phyloP scores from a whole-genome alignment of 2,329 filamentous ascomycete species.

The Nemania sp. region DNA sequence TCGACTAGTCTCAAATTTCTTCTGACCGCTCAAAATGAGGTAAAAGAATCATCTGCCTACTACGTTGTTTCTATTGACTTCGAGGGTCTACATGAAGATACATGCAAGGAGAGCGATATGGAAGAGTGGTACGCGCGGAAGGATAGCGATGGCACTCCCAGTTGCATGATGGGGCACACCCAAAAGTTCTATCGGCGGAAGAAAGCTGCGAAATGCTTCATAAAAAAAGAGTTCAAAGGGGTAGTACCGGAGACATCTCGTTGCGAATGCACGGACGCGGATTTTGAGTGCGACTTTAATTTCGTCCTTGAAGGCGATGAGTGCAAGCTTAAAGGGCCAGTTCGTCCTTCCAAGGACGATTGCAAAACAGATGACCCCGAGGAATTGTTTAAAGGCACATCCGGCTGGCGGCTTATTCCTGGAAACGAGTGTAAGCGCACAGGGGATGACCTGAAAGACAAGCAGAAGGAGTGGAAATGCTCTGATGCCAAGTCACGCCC shows the following conservation, averaged over 20 bases:
- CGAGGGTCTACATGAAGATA: constrained; percentile 74
- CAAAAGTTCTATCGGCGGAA: constrained; percentile 86
- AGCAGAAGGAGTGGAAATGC: constrained; percentile 76
- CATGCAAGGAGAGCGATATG: constrained; percentile 78
- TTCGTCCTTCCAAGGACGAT: constrained; percentile 70
- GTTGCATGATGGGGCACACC: constrained; percentile 94
- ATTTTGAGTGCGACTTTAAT: constrained; percentile 98
- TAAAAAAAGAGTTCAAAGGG: constrained; percentile 84
- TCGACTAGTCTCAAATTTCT: constrained; percentile 93
- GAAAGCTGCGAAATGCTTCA: constrained; percentile 84
- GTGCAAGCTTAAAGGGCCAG: constrained; percentile 67
- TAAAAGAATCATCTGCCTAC: constrained; percentile 55
- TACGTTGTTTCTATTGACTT: constrained; percentile 83
- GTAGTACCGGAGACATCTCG: constrained; percentile 69
- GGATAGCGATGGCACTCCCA: constrained; percentile 77
- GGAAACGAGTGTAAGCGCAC: constrained; percentile 73
- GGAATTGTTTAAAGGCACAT: constrained; percentile 80
- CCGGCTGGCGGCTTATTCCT: constrained; percentile 90
- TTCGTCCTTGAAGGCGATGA: constrained; percentile 72
- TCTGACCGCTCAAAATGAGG: constrained; percentile 67
- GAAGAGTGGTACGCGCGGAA: constrained; percentile 87
- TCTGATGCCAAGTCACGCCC: constrained; percentile 59
- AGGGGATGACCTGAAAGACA: constrained; percentile 67
- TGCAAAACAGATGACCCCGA: constrained; percentile 69
- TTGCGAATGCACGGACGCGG: constrained; percentile 80